phyloP scores from a whole-genome alignment of 768 basidiomycete genomes.

The Mycena crocata region DNA sequence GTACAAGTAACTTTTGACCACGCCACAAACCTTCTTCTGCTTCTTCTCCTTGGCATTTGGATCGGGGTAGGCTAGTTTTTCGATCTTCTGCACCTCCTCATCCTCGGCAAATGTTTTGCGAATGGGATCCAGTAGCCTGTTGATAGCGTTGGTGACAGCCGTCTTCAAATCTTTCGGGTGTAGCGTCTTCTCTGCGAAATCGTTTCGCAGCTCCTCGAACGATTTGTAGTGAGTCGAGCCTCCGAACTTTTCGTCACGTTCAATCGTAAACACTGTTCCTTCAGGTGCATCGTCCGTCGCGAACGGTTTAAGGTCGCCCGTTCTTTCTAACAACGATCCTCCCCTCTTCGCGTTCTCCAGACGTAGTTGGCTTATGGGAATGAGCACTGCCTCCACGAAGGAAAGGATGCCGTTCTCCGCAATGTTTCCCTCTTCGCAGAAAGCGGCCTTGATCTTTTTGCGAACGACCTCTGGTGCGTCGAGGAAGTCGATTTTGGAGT shows the following conservation, averaged over 20 bases:
- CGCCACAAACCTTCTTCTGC: conserved; percentile 68
- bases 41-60: conserved; percentile 70
- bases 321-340: conserved; percentile 60
- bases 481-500: conserved; percentile 98
- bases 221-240: conserved; percentile 80
- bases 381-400: conserved; percentile 88
- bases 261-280: conserved; percentile 85
- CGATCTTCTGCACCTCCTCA: conserved; percentile 84
- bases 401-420: conserved; percentile 90
- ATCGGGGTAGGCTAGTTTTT: conserved; percentile 87
- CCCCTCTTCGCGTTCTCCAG: conserved; percentile 64
- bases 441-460: conserved; percentile 91
- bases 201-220: conserved; percentile 74
- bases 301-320: conserved; percentile 71
- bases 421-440: conserved; percentile 93
- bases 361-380: conserved; percentile 85
- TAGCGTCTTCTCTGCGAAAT: conserved; percentile 80
- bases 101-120: conserved; percentile 79
- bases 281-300: conserved; percentile 75
- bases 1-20: neutral
- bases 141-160: conserved; percentile 79
- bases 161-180: conserved; percentile 94
- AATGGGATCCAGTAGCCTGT: conserved; percentile 82
- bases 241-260: conserved; percentile 83
- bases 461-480: conserved; percentile 86